Conservation (phyloP, 176 grass and related monocot genomes). For the Bonia amplexicaulis region DNA sequence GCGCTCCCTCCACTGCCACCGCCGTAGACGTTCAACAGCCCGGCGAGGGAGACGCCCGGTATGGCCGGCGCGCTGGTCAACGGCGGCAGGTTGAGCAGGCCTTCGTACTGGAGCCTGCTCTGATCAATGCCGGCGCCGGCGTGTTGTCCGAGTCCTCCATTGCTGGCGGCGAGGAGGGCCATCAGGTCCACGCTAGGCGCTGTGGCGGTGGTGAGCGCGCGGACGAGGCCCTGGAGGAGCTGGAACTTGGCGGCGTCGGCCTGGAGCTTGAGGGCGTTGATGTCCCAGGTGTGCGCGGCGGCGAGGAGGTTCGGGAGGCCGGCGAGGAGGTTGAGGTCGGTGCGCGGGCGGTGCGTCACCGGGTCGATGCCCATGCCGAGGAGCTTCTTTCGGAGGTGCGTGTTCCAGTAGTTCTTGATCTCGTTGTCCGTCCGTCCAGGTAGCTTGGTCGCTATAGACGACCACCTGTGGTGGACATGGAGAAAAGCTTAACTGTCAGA, state of each 20-base stretch:
- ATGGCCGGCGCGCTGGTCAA: slow-evolving; percentile 8
- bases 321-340: slow-evolving; percentile 53
- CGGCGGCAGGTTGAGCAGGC: slow-evolving; percentile 31
- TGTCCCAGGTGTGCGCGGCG: slow-evolving; percentile 22
- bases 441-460: slow-evolving; percentile 58
- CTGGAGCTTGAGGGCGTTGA: slow-evolving; percentile 54
- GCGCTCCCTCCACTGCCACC: background rate
- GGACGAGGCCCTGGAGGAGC: slow-evolving; percentile 57
- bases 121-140: background rate
- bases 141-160: background rate
- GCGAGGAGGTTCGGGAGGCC: slow-evolving; percentile 41
- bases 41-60: slow-evolving; percentile 2
- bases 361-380: slow-evolving; percentile 74
- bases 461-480: slow-evolving; percentile 40
- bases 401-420: slow-evolving; percentile 99
- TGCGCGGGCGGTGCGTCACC: slow-evolving; percentile 59
- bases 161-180: slow-evolving; percentile 41
- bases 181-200: slow-evolving; percentile 45
- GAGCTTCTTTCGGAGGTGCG: slow-evolving; percentile 77
- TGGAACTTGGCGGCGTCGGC: slow-evolving; percentile 56
- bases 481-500: background rate
- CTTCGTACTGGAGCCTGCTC: slow-evolving; percentile 39
- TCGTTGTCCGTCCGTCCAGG: slow-evolving; percentile 80
- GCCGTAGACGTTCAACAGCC: background rate
- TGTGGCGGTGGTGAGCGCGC: slow-evolving; percentile 36